Base-by-base conservation (phyloP, 352 stramenopile species). In the Phytopythium boreale region DNA sequence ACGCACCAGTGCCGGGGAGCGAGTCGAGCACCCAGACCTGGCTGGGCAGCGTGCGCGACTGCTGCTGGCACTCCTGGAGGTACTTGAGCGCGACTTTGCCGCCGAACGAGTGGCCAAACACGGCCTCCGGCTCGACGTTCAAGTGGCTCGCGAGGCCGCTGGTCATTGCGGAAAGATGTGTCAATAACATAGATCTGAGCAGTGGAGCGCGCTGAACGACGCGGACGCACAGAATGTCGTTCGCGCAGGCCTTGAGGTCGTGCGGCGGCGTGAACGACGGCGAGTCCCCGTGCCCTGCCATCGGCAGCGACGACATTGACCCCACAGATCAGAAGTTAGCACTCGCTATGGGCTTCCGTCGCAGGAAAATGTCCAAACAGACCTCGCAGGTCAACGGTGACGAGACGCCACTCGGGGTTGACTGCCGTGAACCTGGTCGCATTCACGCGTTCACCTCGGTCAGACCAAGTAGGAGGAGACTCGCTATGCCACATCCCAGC, bases 31-130 rank as follows among this genome's bases (percentile, higher is more conserved):
- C 70, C 85, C 85, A 94, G 2, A 88, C 75, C 56, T 92, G 79
- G 10, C 71, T 66, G 20, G 85, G 85, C 3, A 70, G 67, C 2
- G 66, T 66, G 15, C 76, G 72, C 10, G 61, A 63, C 62, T 87
- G 72, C 29, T 80, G 52, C 50, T 76, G 69, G 50, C 78, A 87
- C 36, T 81, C 69, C 22, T 84, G 71, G 6, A 94, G 59, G 60
- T 92, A 92, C 59, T 69, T 81, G 15, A 94, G 52, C 43, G 85
- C 84, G 60, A 94, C 81, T 58, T 94, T 94, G 46, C 85, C 85
- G 24, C 85, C 84, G 53, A 92, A 94, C 19, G 85, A 94, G 62
- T 94, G 85, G 22, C 85, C 84, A 24, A 90, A 65, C 12, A 92
- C 71, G 9, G 79, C 79, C 47, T 89, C 78, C 12, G 84, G 83